Conservation (phyloP, 1,284 basidiomycete species). For the Singerocomus inundabilis region DNA sequence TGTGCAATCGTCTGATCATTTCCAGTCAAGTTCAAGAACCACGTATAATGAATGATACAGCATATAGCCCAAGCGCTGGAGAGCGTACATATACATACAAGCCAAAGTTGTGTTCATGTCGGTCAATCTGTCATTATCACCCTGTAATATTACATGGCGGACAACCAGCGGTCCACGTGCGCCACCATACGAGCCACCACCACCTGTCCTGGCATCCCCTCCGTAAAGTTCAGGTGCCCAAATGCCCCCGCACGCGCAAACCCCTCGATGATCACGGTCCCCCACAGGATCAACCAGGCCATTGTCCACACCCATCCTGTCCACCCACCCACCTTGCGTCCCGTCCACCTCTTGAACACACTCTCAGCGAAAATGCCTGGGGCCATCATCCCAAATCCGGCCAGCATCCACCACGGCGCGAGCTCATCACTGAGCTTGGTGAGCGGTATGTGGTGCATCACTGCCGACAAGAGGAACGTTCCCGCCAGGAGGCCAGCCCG, state of each 20-base stretch:
- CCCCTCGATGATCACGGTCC: slow-evolving; percentile 46
- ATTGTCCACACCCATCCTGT: slow-evolving; percentile 50
- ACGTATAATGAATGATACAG: too few relatives aligned
- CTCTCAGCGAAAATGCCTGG: slow-evolving; percentile 47
- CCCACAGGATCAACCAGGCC: slow-evolving; percentile 47
- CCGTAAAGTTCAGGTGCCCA: slow-evolving; percentile 6
- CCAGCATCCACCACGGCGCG: slow-evolving; percentile 42
- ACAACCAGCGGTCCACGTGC: too few relatives aligned
- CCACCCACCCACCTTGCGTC: slow-evolving; percentile 39
- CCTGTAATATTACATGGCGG: too few relatives aligned
- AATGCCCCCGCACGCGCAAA: slow-evolving; percentile 47
- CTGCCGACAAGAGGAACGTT: slow-evolving; percentile 52
- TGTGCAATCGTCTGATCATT: too few relatives aligned
- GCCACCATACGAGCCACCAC: too few relatives aligned
- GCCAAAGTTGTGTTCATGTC: too few relatives aligned
- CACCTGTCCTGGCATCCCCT: too few relatives aligned
- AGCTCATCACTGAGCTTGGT: slow-evolving; percentile 50
- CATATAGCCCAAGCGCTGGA: too few relatives aligned
- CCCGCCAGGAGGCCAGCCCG: slow-evolving; percentile 47
- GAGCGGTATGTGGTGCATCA: slow-evolving; percentile 51
- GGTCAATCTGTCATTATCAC: too few relatives aligned
- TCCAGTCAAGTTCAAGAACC: too few relatives aligned
- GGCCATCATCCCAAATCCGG: slow-evolving; percentile 56
- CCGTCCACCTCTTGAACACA: slow-evolving; percentile 32
- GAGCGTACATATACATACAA: too few relatives aligned